Conservation (phyloP, 805 yeast species). For the Sungouiella blattae region DNA sequence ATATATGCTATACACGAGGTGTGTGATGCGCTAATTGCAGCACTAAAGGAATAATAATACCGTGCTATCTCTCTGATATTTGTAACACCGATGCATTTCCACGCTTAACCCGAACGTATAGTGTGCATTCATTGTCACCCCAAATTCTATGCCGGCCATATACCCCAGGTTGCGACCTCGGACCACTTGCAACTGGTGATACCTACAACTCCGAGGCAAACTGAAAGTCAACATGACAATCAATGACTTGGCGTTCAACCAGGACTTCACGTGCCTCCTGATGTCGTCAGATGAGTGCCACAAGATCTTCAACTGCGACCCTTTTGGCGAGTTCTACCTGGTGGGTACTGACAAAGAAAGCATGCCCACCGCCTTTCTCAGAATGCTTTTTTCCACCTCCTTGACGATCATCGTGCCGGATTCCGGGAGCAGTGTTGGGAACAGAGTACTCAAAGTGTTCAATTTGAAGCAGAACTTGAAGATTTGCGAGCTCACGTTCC, state of each 20-base stretch:
- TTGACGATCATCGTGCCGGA: conserved; percentile 39
- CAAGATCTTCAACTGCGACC: conserved; percentile 43
- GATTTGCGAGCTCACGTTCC: conserved; percentile 87
- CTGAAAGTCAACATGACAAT: too few relatives aligned
- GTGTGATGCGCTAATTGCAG: too few relatives aligned
- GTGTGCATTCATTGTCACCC: too few relatives aligned
- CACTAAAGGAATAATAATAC: too few relatives aligned
- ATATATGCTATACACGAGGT: neutral
- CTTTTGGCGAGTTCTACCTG: conserved; percentile 43
- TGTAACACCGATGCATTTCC: too few relatives aligned
- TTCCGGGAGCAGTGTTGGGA: conserved; percentile 21
- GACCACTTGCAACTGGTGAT: too few relatives aligned
- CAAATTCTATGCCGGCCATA: too few relatives aligned
- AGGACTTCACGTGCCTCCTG: conserved; percentile 39
- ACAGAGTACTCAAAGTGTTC: conserved; percentile 34
- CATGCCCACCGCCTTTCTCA: conserved; percentile 29
- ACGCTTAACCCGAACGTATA: too few relatives aligned
- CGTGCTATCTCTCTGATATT: too few relatives aligned
- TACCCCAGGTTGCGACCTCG: too few relatives aligned
- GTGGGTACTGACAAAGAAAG: conserved; percentile 4
- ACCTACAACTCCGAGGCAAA: too few relatives aligned
- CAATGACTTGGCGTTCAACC: conserved; percentile 40
- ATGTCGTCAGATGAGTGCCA: conserved; percentile 30
- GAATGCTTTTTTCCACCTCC: conserved; percentile 41
- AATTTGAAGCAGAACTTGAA: conserved; percentile 40